A percentile compares a stretch with the other conserved stretches of the same genome.
Evolutionary conservation across 108 stramenopile genomes (phyloP).

Genomic region (Fistulifera solaris): DNA sequence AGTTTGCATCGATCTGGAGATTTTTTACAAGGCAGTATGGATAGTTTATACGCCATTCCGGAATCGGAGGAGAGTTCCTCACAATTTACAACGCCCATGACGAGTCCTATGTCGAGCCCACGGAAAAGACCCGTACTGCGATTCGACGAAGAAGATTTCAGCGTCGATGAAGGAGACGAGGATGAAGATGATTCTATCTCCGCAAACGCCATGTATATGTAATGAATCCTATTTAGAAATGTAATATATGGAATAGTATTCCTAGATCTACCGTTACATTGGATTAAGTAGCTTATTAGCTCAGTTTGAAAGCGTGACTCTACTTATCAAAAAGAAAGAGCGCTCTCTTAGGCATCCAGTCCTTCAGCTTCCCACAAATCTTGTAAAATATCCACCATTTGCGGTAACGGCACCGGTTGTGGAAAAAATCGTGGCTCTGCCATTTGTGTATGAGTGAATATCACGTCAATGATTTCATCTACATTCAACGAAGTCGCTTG

Average conservation of each 20-base stretch:
- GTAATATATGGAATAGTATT: background rate
- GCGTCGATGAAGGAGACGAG: background rate
- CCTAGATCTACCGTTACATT: too few species aligned
- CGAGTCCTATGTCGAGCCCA: too few species aligned
- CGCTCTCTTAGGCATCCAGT: slow-evolving; percentile 41
- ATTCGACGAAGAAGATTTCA: background rate
- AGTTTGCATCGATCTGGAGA: too few species aligned
- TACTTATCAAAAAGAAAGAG: too few species aligned
- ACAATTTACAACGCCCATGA: too few species aligned
- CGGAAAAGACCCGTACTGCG: background rate
- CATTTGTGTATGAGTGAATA: slow-evolving; percentile 57
- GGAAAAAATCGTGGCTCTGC: slow-evolving; percentile 44
- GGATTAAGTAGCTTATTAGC: too few species aligned
- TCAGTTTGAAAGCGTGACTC: too few species aligned
- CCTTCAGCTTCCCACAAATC: slow-evolving; percentile 87
- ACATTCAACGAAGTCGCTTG: slow-evolving; percentile 45
- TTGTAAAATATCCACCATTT: slow-evolving; percentile 73
- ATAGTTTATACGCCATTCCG: too few species aligned
- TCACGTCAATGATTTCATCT: slow-evolving; percentile 70
- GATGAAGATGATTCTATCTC: background rate
- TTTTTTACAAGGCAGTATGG: too few species aligned
- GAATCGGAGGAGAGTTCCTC: too few species aligned
- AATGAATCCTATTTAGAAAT: background rate
- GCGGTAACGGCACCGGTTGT: slow-evolving; percentile 53
- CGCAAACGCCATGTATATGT: background rate